Evolutionary conservation across 2,329 filamentous ascomycete species (phyloP).

Genomic region (Arachnomyces sp.): DNA sequence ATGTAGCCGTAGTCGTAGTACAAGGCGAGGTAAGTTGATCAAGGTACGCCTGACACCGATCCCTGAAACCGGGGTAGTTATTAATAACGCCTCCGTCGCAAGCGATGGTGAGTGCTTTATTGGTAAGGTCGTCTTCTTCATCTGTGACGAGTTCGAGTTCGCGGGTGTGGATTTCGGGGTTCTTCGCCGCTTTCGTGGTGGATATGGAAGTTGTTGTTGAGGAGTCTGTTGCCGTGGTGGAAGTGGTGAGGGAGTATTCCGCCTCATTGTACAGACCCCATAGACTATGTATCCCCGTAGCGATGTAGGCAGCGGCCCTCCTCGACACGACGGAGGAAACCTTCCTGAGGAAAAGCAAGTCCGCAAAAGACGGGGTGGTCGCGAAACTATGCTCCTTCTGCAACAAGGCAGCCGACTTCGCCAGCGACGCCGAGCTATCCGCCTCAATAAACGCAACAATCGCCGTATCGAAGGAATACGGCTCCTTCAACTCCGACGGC

Average conservation of each 20-base stretch:
- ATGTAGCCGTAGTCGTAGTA: neutral
- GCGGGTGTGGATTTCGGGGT: neutral
- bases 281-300: constrained; percentile 54
- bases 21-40: constrained; percentile 31
- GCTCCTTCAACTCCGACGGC: constrained; percentile 46
- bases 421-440: constrained; percentile 31
- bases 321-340: constrained; percentile 47
- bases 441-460: constrained; percentile 51
- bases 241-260: constrained; percentile 29
- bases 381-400: constrained; percentile 44
- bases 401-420: constrained; percentile 38
- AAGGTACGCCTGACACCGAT: constrained; percentile 36
- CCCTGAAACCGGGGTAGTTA: constrained; percentile 42
- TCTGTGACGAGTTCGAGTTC: constrained; percentile 23
- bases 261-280: constrained; percentile 47
- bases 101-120: constrained; percentile 36
- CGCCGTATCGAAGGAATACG: constrained; percentile 53
- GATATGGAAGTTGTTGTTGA: neutral
- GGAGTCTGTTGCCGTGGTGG: constrained; percentile 4
- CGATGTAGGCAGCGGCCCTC: constrained; percentile 55
- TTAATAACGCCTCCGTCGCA: constrained; percentile 46
- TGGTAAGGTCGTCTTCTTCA: constrained; percentile 22
- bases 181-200: constrained; percentile 2
- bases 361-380: constrained; percentile 37
- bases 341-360: constrained; percentile 48